Conservation (phyloP, 257 asterid species). For the Capsicum rhomboideum region DNA sequence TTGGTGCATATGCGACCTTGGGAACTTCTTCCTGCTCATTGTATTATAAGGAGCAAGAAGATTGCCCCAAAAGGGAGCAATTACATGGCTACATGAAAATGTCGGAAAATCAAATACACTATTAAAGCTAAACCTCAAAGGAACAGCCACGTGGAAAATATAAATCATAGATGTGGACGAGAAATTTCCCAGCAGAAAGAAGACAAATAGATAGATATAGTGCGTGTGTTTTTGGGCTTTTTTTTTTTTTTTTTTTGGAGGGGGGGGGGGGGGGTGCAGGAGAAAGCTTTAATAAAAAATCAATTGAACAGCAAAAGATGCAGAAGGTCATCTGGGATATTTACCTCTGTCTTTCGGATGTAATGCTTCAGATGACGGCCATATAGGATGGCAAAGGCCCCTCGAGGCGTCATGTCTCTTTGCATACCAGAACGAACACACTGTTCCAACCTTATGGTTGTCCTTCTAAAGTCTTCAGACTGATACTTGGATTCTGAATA, state of each 20-base stretch:
- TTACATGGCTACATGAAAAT: not conserved
- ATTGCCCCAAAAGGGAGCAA: not conserved
- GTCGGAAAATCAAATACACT: not conserved
- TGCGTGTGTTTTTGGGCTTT: no score
- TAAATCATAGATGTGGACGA: not conserved
- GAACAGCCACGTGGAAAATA: not conserved
- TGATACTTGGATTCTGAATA: slow-evolving; percentile 57
- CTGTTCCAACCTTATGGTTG: slow-evolving; percentile 81
- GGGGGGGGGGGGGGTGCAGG: not conserved
- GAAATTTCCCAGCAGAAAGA: not conserved
- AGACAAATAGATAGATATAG: not conserved
- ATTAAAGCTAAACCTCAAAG: not conserved
- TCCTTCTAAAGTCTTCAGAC: slow-evolving; percentile 64
- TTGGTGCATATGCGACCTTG: not conserved
- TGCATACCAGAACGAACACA: slow-evolving; percentile 56
- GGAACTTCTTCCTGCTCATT: not conserved
- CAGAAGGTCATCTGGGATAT: slow-evolving; percentile 11
- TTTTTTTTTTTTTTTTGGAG: no score
- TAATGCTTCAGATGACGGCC: slow-evolving; percentile 79
- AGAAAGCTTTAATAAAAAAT: not conserved
- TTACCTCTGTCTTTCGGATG: slow-evolving; percentile 78
- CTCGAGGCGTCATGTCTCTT: slow-evolving; percentile 62
- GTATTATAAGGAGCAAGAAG: not conserved
- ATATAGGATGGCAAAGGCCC: slow-evolving; percentile 74
- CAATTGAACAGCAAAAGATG: not conserved